A percentile compares a stretch with the other conserved stretches of the same genome.
phyloP scores from a whole-genome alignment of 2,329 filamentous ascomycete genomes.

The Canariomyces notabilis region DNA sequence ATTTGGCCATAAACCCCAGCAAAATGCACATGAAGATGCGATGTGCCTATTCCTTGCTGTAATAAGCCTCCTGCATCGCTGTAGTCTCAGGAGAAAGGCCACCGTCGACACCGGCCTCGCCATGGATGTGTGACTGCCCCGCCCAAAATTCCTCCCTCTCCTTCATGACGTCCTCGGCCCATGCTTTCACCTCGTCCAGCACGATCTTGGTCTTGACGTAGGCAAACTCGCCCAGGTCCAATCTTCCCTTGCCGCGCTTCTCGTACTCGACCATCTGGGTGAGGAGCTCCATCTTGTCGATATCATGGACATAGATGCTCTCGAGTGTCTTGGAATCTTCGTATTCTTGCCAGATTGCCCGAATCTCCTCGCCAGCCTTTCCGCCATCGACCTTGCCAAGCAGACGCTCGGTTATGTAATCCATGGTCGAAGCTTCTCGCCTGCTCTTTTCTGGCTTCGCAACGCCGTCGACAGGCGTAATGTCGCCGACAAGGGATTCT shows the following conservation, averaged over 20 bases:
- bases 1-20: not conserved
- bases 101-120: conserved; percentile 39
- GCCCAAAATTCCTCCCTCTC: conserved; percentile 75
- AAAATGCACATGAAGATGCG: not conserved
- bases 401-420: conserved; percentile 71
- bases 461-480: conserved; percentile 86
- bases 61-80: conserved; percentile 47
- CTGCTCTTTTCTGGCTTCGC: conserved; percentile 83
- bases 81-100: conserved; percentile 35
- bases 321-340: conserved; percentile 82
- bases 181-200: conserved; percentile 72
- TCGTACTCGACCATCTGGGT: conserved; percentile 98
- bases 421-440: conserved; percentile 84
- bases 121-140: conserved; percentile 41
- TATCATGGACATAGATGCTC: conserved; percentile 86
- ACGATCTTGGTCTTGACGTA: conserved; percentile 70
- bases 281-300: conserved; percentile 94
- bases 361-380: conserved; percentile 58
- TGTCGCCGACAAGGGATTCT: conserved; percentile 89
- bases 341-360: conserved; percentile 88
- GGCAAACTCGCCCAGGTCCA: conserved; percentile 83
- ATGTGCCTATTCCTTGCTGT: conserved; percentile 27
- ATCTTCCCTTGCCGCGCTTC: conserved; percentile 55
- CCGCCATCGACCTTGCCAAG: conserved; percentile 73
- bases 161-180: conserved; percentile 69